Base-by-base conservation (phyloP, 371 early-diverging fungal genomes). In the Rhizopus arrhizus region DNA sequence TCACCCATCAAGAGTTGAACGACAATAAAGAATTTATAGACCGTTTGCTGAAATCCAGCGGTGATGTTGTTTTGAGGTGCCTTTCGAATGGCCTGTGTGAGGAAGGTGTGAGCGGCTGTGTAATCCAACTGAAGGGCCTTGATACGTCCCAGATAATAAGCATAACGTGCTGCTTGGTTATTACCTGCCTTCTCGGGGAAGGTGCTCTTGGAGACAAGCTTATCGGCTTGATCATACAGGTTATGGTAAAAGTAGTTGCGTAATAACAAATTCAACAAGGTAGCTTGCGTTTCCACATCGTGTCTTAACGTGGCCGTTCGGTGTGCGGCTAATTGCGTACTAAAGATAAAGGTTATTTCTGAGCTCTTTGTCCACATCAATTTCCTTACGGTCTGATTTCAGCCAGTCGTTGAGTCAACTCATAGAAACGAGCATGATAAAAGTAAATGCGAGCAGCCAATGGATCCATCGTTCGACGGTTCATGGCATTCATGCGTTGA, bases 1-100 rank as follows among this genome's bases (percentile, higher is more conserved):
- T 98, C 97, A 31, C 99, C 99, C 90, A 96, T 94, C 67, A 98
- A 74, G 56, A 98, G 76, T 72, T 96, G 96, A 9, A 98, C 97
- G 65, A 97, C 93, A 58, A 97, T 93, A 48, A 90, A 86, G 42
- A 96, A 85, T 77, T 98, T 98, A 78, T 95, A 67, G 72, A 84
- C 95, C 13, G 94, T 87, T 77, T 97, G 97, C 64, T 93, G 92
- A 80, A 97, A 97, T 28, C 99, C 99, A 15, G 94, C 95, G 5
- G 94, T 89, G 16, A 86, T 82, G 4, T 84, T 80, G 65, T 85
- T 92, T 63, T 93, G 91, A 15, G 97, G 96, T 0, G 95, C 97
- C 74, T 98, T 98, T 59, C 97, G 89, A 53, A 94, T 91, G 11
- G 98, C 97, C 69, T 96, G 96, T 61, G 90, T 82, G 55, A 98